Base-by-base conservation (phyloP, 805 yeast genomes). In the Hanseniaspora taiwanica region DNA sequence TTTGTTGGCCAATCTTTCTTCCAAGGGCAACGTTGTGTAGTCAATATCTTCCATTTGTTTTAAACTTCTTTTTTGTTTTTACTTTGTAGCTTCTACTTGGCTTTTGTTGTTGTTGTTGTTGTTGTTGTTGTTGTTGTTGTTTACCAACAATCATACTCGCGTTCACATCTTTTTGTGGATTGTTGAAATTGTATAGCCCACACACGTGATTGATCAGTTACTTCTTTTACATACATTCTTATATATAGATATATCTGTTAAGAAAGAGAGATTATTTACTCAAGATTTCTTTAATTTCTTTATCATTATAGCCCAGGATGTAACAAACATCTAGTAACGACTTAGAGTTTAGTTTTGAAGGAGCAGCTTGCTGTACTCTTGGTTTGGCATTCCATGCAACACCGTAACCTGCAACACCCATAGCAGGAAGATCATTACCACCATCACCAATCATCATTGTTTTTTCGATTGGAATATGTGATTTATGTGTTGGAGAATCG, bases 341-440 rank as follows among this genome's bases (percentile, higher is more conserved):
- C n/a, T 68, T 64, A 0, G 89, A 67, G 56, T 91, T 91, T 46
- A 91, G 66, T 44, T 81, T 70, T 34, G 83, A 69, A 16, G 96
- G 96, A 0, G 98, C 97, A 48, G 66, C 64, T 43, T 62, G 56
- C 58, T 86, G 96, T 2, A 91, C 98, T 47, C 70, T 77, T 18
- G 97, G 96, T 58, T 91, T 91, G 17, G 97, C 99, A 56, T 85
- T 82, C 93, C 96, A 91, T 0, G 98, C 98, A 40, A 91, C 68
- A 17, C 98, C 98, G 56, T 76, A 81, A 0, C 97, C 97, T 2
- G 95, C 96, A 12, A 62, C 74, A 2, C 65, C 71, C 97, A 91
- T 91, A 86, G 93, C 93, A 35, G 73, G 72, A 54, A 91, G 65
- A 62, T 91, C 99, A 53, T 91, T 91, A 19, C 97, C 96, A 29